Percentiles rank a stretch among this genome's conserved stretches.
Evolutionary conservation across 2,329 filamentous ascomycete species (phyloP).

Genomic region (Amauroascus verrucosus): DNA sequence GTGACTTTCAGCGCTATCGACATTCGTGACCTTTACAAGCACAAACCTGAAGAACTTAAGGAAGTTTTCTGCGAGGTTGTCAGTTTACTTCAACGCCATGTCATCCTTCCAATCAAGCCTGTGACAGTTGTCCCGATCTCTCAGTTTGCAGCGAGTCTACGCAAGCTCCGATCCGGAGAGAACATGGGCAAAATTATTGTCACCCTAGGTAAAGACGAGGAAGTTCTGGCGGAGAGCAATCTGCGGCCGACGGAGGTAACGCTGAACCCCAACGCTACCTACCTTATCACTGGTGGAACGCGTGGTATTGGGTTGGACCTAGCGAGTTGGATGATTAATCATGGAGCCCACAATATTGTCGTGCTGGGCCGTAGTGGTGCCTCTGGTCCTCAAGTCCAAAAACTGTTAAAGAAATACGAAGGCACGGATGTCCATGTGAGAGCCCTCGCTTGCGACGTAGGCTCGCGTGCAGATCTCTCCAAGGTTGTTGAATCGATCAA

Average conservation of each 20-base stretch:
- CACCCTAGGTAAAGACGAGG: conserved; percentile 4
- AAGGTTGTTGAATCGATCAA: neutral
- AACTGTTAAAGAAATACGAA: neutral
- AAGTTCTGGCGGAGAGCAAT: conserved; percentile 13
- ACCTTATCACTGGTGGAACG: conserved; percentile 10
- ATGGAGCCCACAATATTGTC: conserved; percentile 23
- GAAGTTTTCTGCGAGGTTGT: neutral
- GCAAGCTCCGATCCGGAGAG: too few relatives aligned
- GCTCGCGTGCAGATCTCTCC: conserved; percentile 3
- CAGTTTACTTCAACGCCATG: neutral
- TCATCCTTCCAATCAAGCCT: conserved; percentile 2
- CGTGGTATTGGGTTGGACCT: conserved; percentile 9
- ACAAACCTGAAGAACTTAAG: conserved; percentile 7
- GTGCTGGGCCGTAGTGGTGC: conserved; percentile 24
- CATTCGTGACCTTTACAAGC: conserved; percentile 12
- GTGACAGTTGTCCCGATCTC: too few relatives aligned
- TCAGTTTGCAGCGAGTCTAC: too few relatives aligned
- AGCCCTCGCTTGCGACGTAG: conserved; percentile 14
- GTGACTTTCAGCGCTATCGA: conserved; percentile 26
- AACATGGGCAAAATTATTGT: conserved; percentile 22
- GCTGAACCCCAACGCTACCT: conserved; percentile 11
- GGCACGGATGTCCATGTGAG: conserved; percentile 14
- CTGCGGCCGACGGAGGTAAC: conserved; percentile 8
- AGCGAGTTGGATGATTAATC: conserved; percentile 7
- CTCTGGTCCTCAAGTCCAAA: neutral